Evolutionary conservation across 768 basidiomycete species (phyloP), one percentile per base, ranked within the genome.

Genomic region (Rhizopogon sp.): DNA sequence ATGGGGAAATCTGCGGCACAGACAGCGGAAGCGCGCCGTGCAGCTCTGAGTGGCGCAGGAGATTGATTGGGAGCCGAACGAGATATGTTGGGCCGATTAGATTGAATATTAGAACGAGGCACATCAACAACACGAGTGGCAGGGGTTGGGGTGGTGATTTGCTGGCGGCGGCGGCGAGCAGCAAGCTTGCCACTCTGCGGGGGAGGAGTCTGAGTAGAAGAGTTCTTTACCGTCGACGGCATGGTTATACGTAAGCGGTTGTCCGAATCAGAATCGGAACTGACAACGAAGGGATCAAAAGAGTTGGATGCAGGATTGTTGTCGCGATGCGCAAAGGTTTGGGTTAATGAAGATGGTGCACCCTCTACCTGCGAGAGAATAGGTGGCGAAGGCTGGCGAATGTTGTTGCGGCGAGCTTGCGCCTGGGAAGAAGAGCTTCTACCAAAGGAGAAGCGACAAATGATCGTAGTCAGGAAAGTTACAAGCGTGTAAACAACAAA

Each of bases 361-460:
- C 68, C 79, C 81, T 86, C 86, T 81, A 78, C 84, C 80, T 86
- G 84, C 79, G 82, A 81, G 46, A 70, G 64, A 42, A 77, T 69
- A 35, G 81, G 81, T 16, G 84, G 84, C 40, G 87, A 87, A 20
- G 83, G 79, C 65, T 86, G 85, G 57, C 84, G 84, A 55, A 67
- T 72, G 61, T 73, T 76, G 70, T 74, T 78, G 69, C 79, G 79
- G 64, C 79, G 76, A 62, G 70, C 67, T 41, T 68, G 73, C 58
- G 66, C 66, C 58, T 71, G 76, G 53, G 72, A 44, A 58, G 83
- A 84, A 45, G 72, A 52, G 66, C 75, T 80, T 70, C 79, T 84
- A 56, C 17, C 1, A 3, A 41, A 29, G 50, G 43, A 50, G 33
- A 47, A 39, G 56, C 25, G 28, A 31, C 39, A n/a, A 56, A 11